Conservation (phyloP, 2,329 filamentous ascomycete species). For the Pezicula rhizophila region DNA sequence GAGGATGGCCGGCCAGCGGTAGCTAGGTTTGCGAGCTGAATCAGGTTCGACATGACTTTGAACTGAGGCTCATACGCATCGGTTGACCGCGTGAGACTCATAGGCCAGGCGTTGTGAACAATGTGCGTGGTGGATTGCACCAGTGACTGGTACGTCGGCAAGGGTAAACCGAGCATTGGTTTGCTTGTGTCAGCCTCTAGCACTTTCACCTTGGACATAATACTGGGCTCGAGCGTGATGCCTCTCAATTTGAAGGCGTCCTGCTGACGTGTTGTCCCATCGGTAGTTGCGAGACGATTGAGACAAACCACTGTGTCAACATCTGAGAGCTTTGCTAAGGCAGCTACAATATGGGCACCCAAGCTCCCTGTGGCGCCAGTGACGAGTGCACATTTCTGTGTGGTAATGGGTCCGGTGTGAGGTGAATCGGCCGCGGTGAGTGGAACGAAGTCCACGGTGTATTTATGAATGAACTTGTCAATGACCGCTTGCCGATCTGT, state of each 20-base stretch:
- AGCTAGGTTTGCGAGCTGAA: slow-evolving; percentile 36
- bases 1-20: slow-evolving; percentile 9
- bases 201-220: slow-evolving; percentile 32
- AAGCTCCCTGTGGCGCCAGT: slow-evolving; percentile 34
- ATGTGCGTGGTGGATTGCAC: slow-evolving; percentile 35
- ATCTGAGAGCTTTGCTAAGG: slow-evolving; percentile 19
- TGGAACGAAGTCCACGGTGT: neutral
- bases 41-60: slow-evolving; percentile 37
- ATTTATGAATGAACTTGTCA: neutral
- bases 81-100: slow-evolving; percentile 36
- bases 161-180: slow-evolving; percentile 31
- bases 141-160: slow-evolving; percentile 32
- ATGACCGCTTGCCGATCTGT: slow-evolving; percentile 1
- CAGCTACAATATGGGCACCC: slow-evolving; percentile 29
- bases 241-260: slow-evolving; percentile 25
- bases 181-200: slow-evolving; percentile 36
- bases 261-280: slow-evolving; percentile 28
- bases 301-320: slow-evolving; percentile 37
- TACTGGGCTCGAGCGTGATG: slow-evolving; percentile 15
- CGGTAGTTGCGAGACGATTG: slow-evolving; percentile 32
- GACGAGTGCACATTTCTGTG: slow-evolving; percentile 21
- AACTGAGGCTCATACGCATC: slow-evolving; percentile 37
- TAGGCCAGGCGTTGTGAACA: slow-evolving; percentile 46
- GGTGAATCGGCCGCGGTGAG: neutral
- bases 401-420: neutral